Evolutionary conservation across 2,329 filamentous ascomycete genomes (phyloP), one percentile per base, ranked within the genome.

Genomic region (Alternaria consortialis): DNA sequence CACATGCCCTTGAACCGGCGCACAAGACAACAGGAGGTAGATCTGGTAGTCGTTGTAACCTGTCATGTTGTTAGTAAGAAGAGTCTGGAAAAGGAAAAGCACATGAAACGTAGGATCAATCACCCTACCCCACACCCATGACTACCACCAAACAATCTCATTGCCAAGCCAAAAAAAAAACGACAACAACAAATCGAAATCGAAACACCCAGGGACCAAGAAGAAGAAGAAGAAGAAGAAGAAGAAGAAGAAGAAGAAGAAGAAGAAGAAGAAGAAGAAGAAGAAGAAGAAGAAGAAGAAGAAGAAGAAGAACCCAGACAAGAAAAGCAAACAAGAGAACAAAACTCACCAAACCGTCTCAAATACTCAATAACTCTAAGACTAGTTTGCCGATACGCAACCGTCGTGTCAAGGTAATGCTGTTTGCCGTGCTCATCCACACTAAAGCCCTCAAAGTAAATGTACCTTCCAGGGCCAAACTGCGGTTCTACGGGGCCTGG

Each of bases 371-470:
- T 93, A 52, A 88, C 88, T 15, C 91, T 84, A 31, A 96, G 81
- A 66, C 86, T 90, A 0, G 91, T 93, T 82, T 97, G 92, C 11
- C 93, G 85, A 74, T 97, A 97, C 5, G 93, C 93, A 5, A 97
- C 88, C 0, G 92, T 93, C 2, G 93, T 88, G 77, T 97, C 93
- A 78, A 96, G 84, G 75, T 92, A 97, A 75, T 96, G 91, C 80
- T 97, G 94, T 79, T 93, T 95, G 8, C 94, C 94, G 29, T 91
- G 80, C 79, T 96, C 88, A 71, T 97, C 94, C 20, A 97, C 94
- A 1, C 88, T 91, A 80, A 97, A 97, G 0, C 94, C 94, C 75
- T 97, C 92, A 71, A 95, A 95, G 63, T 92, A 94, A 60, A 96
- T 86, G 71, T 92, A 90, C 5, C 93, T 82, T 0, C 92, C 91